These are phyloP conservation scores for Geoglossum cookeanum DNA, from an alignment of 2,329 filamentous ascomycete species.

Conservation along the genomic window DNA sequence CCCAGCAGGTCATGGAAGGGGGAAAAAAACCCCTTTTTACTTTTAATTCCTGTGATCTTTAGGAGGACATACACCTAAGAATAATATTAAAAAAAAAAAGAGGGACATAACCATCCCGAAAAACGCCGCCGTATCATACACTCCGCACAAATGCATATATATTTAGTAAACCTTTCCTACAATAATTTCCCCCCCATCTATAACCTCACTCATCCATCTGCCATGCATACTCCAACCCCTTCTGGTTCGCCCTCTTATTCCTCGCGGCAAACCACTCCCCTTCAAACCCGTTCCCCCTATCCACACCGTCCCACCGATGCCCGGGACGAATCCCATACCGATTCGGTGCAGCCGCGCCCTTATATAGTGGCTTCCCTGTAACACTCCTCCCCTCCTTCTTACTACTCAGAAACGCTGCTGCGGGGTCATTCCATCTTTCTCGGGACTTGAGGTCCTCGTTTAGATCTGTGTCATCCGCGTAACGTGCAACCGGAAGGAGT, in stretches of 20 bases:
- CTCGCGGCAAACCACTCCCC: slow-evolving; percentile 77
- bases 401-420: slow-evolving; percentile 54
- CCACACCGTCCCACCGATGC: slow-evolving; percentile 92
- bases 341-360: slow-evolving; percentile 69
- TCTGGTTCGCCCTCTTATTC: slow-evolving; percentile 57
- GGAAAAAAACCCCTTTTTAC: too few species aligned
- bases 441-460: slow-evolving; percentile 63
- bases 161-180: too few species aligned
- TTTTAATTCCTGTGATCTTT: too few species aligned
- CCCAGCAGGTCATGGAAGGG: too few species aligned
- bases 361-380: slow-evolving; percentile 48
- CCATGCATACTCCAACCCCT: slow-evolving; percentile 78
- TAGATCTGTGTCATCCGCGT: slow-evolving; percentile 68
- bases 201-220: slow-evolving; percentile 67
- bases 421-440: slow-evolving; percentile 86
- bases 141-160: too few species aligned
- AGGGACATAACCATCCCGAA: too few species aligned
- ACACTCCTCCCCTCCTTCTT: slow-evolving; percentile 26
- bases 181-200: background rate
- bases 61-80: too few species aligned
- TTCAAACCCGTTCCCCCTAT: slow-evolving; percentile 85
- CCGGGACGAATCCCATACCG: slow-evolving; percentile 85
- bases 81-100: background rate
- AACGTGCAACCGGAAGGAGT: slow-evolving; percentile 60
- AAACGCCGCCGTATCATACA: background rate